phyloP scores from a whole-genome alignment of 768 basidiomycete genomes.

The Termitomyces sp. region DNA sequence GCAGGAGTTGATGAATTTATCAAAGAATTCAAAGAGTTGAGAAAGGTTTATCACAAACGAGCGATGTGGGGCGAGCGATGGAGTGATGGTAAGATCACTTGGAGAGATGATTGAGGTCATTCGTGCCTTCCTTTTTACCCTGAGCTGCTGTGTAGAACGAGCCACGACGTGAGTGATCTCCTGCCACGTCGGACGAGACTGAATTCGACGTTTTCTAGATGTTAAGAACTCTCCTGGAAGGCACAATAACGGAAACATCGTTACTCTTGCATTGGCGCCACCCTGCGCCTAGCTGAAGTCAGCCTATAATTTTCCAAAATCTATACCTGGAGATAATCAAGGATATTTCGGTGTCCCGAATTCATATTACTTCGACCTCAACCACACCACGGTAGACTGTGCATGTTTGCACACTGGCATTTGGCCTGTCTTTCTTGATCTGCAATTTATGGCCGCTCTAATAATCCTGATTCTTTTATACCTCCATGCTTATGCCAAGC shows the following conservation, averaged over 20 bases:
- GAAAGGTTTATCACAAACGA: constrained; percentile 92
- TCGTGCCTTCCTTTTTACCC: background rate
- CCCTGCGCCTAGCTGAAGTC: background rate
- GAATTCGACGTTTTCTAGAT: background rate
- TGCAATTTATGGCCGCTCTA: too few species aligned
- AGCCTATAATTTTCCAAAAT: background rate
- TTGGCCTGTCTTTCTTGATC: too few species aligned
- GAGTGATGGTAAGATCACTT: constrained; percentile 78
- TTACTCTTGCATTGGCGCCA: background rate
- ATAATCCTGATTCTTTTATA: background rate
- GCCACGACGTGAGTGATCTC: background rate
- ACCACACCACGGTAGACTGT: background rate
- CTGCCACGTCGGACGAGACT: background rate
- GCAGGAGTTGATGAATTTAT: constrained; percentile 84
- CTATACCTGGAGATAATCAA: background rate
- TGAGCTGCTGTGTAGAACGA: background rate
- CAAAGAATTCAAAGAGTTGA: constrained; percentile 76
- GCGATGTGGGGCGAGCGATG: constrained; percentile 88
- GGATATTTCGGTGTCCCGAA: background rate
- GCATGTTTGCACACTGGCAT: too few species aligned
- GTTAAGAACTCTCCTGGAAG: background rate
- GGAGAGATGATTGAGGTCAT: constrained; percentile 58
- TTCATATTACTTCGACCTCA: background rate
- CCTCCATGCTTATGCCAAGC: background rate
- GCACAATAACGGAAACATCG: background rate